These are phyloP conservation scores for Alternaria postmessia DNA, from an alignment of 2,329 filamentous ascomycete genomes.

Conservation along the genomic window DNA sequence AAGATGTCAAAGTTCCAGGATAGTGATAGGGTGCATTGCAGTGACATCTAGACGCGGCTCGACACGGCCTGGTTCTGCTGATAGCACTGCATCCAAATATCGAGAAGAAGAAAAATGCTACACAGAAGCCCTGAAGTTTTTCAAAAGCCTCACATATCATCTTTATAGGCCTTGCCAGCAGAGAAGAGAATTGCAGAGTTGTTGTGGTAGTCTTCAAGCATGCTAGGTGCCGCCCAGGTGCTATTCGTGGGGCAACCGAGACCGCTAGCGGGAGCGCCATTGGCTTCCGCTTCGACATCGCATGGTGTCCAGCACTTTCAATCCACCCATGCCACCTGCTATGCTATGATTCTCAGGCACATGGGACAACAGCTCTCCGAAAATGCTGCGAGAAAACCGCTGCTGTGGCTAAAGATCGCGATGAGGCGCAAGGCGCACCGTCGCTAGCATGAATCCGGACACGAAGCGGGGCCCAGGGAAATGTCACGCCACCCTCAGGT, in stretches of 20 bases:
- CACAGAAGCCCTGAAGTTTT: background rate
- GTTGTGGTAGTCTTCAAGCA: background rate
- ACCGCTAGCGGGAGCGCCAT: slow-evolving; percentile 14
- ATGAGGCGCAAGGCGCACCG: slow-evolving; percentile 2
- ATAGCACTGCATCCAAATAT: background rate
- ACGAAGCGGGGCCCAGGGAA: slow-evolving; percentile 22
- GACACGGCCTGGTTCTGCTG: background rate
- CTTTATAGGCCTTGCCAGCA: background rate
- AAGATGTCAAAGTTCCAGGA: background rate
- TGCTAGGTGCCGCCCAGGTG: background rate
- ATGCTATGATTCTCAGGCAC: background rate
- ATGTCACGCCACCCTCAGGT: slow-evolving; percentile 47
- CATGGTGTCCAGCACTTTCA: background rate
- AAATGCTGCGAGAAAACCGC: background rate
- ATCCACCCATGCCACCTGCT: slow-evolving; percentile 4
- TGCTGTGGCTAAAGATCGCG: background rate
- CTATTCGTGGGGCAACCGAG: slow-evolving; percentile 6
- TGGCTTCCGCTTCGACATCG: slow-evolving; percentile 8
- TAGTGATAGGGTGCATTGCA: background rate
- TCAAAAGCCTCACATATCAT: no score
- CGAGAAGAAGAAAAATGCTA: background rate
- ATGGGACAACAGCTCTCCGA: background rate
- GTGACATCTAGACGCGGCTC: no score
- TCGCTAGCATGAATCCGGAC: slow-evolving; percentile 16
- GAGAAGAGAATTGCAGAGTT: background rate